Conservation (phyloP, 805 yeast species). For the Saccharomyces paradoxus region DNA sequence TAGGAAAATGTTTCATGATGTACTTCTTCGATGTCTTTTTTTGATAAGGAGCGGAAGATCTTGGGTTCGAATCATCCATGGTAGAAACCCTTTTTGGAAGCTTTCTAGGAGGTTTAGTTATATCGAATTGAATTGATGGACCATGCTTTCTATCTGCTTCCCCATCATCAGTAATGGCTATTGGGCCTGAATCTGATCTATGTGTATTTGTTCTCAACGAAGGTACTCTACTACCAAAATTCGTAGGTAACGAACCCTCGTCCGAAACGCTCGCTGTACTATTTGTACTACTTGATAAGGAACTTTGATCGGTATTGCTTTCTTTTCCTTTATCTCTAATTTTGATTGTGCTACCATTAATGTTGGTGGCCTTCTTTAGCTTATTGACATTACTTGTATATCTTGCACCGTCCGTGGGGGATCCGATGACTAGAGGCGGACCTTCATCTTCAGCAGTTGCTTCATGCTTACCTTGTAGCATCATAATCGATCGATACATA, state of each 20-base stretch:
- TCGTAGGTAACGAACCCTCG: not conserved
- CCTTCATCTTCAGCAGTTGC: conserved; percentile 50
- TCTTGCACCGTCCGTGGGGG: conserved; percentile 39
- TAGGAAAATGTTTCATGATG: conserved; percentile 12
- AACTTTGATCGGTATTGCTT: not conserved
- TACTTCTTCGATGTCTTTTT: conserved; percentile 2
- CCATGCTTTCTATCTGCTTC: conserved; percentile 5
- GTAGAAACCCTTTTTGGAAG: conserved; percentile 2
- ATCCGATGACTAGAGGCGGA: conserved; percentile 66
- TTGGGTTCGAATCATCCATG: not conserved
- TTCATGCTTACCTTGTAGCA: conserved; percentile 55
- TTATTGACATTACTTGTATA: not conserved
- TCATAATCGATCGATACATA: conserved; percentile 73
- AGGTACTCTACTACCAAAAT: not conserved
- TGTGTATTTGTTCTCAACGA: not conserved
- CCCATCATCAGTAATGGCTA: not conserved
- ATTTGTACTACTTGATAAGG: not conserved
- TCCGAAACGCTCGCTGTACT: not conserved
- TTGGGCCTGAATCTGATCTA: not conserved
- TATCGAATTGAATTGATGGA: conserved; percentile 26
- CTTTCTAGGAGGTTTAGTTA: conserved; percentile 19
- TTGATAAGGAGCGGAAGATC: not conserved
- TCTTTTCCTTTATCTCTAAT: not conserved
- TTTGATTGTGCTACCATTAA: conserved; percentile 2
- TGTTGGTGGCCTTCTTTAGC: conserved; percentile 5